Evolutionary conservation across 257 asterid species (phyloP).

Genomic region (Przewalskia tangutica): DNA sequence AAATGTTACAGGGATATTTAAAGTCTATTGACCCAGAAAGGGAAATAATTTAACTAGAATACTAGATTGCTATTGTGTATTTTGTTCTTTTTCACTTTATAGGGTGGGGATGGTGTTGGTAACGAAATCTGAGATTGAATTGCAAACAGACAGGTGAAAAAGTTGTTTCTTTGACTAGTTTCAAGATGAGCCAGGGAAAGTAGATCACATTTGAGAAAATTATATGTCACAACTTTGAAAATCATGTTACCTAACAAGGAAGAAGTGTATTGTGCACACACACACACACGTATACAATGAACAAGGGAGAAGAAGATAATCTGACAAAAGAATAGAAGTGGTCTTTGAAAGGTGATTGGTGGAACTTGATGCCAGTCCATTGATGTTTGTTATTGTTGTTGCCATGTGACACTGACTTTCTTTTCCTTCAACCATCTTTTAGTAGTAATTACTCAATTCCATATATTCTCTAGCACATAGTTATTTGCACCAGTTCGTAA

Average conservation of each 20-base stretch:
- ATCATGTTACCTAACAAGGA: background rate
- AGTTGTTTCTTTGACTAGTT: background rate
- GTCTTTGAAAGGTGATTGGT: background rate
- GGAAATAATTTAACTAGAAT: background rate
- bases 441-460: background rate
- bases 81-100: background rate
- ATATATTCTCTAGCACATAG: background rate
- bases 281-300: background rate
- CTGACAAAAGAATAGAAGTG: background rate
- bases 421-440: background rate
- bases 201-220: background rate
- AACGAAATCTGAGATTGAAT: background rate
- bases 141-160: background rate
- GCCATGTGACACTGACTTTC: background rate
- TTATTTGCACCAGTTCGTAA: background rate
- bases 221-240: background rate
- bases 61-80: background rate
- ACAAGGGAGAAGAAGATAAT: background rate
- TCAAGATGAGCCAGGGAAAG: background rate
- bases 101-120: background rate
- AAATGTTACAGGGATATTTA: background rate
- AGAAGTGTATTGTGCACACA: background rate
- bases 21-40: background rate
- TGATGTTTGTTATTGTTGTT: background rate
- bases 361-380: background rate